Evolutionary conservation across 2,329 filamentous ascomycete genomes (phyloP), one percentile per base, ranked within the genome.

Genomic region (Sporothrix dimorphospora): DNA sequence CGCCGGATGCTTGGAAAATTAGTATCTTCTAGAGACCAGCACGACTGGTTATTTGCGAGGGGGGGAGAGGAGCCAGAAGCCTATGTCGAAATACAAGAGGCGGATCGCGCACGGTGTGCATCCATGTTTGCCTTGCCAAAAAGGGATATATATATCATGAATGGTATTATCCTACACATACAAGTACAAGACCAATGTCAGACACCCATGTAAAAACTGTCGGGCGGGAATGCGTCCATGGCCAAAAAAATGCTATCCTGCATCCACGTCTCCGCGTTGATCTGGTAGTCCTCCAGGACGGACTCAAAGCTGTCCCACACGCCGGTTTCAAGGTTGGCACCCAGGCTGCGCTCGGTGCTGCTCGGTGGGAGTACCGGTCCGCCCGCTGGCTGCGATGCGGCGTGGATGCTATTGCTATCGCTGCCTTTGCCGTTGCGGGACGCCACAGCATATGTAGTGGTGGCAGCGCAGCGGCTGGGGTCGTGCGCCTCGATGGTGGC

Each of bases 221-320:
- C 59, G 1, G 59, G 34, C n/a, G 59, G 34, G 3, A 63, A 24
- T 21, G 59, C 59, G 53, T 72, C 49, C 69, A 72, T 63, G 34
- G 67, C 59, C 16, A 51, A 30, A 11, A 38, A 71, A 42, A 67
- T 70, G 69, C 71, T 76, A 63, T 72, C 70, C 55, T 69, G 65
- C 71, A 70, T 72, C 71, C 66, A 72, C 8, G 65, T 72, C 24
- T 72, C 67, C 14, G 65, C 5, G 14, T 27, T 72, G 57, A 72
- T 72, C 30, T 72, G 70, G 16, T 72, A 69, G 51, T 59, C 63
- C 16, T 53, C 70, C 4, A 72, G 21, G 14, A 72, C 70, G 14
- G 63, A 59, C 51, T 72, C 70, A 24, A 72, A 72, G 19, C 51
- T 68, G 11, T 72, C 63, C 70, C 70, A 72, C 4, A 72, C 70